Evolutionary conservation across 805 yeast genomes (phyloP), one percentile per base, ranked within the genome.

Genomic region (Wickerhamia fluorescens): DNA sequence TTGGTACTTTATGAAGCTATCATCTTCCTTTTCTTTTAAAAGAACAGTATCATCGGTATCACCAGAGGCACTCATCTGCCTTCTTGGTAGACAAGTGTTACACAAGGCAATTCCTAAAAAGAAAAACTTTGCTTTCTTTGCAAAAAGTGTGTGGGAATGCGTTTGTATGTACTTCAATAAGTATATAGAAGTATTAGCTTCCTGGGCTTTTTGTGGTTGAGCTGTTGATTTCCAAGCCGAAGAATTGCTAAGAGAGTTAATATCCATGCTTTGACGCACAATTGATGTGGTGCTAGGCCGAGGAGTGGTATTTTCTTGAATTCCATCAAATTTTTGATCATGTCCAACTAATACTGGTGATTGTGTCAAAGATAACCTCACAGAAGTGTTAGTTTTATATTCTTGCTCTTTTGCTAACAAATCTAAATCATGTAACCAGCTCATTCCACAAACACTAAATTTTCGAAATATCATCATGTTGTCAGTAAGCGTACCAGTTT

Each of bases 401-500:
- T 24, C 22, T 24, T 7, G 53, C 44, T 31, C 58, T 11, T 47
- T 37, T 10, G 62, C 41, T 28, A 66, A 49, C 15, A 70, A 36
- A 41, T 76, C 86, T 16, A 75, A 52, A 36, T 80, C 87, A 53
- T 92, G 98, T 7, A 76, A 47, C 96, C 96, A 92, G 4, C 94
- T 75, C 3, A 79, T 68, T 2, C 99, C 99, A 30, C 82, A 79
- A 4, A 92, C 78, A 7, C 94, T 75, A 41, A 89, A 72, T 47
- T 88, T 88, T 25, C 96, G 68, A 53, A 92, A 92, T 16, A 89
- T 60, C 99, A 92, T 92, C 44, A 78, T 60, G 50, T 92, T 92
- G 44, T 92, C 97, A 1, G 99, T 92, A 36, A 92, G 67, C 0
- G 99, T 92, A 7, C 99, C 99, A 0, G 98, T 92, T 53, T 92